Conservation (phyloP, 768 basidiomycete species). For the Cystofilobasidium ferigula region DNA sequence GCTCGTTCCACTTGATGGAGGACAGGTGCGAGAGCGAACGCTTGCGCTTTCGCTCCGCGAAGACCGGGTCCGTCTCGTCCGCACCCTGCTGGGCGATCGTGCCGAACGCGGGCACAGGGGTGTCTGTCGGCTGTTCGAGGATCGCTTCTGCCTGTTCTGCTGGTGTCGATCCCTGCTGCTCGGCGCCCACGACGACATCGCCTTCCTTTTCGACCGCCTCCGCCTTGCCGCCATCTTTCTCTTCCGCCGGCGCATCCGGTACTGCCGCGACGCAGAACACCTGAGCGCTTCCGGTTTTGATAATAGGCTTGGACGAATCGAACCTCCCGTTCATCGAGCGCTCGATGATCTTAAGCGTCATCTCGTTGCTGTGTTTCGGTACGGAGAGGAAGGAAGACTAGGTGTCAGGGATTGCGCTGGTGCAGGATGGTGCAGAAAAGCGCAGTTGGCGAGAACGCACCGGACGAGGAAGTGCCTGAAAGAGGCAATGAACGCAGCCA, state of each 20-base stretch:
- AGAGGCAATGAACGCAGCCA: background rate
- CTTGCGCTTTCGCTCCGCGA: constrained; percentile 5
- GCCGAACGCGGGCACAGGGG: background rate
- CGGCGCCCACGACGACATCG: no score
- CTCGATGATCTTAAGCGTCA: constrained; percentile 15
- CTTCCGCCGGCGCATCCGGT: no score
- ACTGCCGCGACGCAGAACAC: no score
- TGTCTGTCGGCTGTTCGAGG: no score
- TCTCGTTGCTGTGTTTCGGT: background rate
- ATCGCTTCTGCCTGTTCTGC: no score
- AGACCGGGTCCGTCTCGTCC: constrained; percentile 1
- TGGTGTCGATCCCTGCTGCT: no score
- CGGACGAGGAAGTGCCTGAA: constrained; percentile 6
- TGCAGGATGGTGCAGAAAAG: background rate
- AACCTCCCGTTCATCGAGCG: no score
- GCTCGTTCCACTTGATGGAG: background rate
- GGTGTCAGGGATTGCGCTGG: background rate
- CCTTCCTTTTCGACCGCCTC: no score
- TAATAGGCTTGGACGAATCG: no score
- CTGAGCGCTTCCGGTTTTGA: no score
- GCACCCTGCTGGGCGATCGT: no score
- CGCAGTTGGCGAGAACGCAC: background rate
- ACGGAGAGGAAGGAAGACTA: background rate
- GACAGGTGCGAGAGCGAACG: constrained; percentile 3
- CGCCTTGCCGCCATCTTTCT: no score